These are phyloP conservation scores for Boletus vinaceobasis DNA, from an alignment of 768 basidiomycete species.

Conservation along the genomic window DNA sequence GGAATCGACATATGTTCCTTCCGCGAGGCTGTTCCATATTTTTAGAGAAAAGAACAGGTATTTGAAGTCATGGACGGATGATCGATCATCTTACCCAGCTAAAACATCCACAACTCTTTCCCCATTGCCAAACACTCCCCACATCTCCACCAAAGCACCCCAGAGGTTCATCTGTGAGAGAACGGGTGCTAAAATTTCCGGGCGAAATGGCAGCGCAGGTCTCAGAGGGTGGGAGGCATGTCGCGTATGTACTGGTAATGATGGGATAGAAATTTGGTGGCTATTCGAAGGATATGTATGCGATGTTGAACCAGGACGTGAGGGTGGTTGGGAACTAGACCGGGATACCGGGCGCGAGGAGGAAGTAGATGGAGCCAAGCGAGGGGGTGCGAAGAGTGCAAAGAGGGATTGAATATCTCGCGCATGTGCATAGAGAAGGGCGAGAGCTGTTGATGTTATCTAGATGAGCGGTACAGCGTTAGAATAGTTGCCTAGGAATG, in stretches of 20 bases:
- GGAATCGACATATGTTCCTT: conserved; percentile 25
- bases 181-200: conserved; percentile 16
- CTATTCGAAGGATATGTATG: conserved; percentile 5
- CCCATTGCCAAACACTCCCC: conserved; percentile 20
- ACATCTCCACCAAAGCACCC: conserved; percentile 28
- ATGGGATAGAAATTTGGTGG: conserved; percentile 1
- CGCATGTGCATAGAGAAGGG: conserved; percentile 26
- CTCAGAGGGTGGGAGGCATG: neutral
- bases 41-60: neutral
- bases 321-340: conserved; percentile 21
- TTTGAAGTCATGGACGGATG: neutral
- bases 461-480: conserved; percentile 6
- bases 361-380: neutral
- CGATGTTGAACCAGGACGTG: conserved; percentile 19
- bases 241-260: conserved; percentile 8
- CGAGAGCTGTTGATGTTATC: conserved; percentile 30
- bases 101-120: conserved; percentile 23
- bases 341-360: conserved; percentile 21
- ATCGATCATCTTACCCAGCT: conserved; percentile 14
- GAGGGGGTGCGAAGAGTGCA: conserved; percentile 15
- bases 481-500: conserved; percentile 13
- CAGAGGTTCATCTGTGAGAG: conserved; percentile 19
- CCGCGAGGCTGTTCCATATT: conserved; percentile 18
- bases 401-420: conserved; percentile 22
- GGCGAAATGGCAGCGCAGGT: conserved; percentile 16